phyloP scores from a whole-genome alignment of 768 basidiomycete genomes.

The Favolaschia claudopus region DNA sequence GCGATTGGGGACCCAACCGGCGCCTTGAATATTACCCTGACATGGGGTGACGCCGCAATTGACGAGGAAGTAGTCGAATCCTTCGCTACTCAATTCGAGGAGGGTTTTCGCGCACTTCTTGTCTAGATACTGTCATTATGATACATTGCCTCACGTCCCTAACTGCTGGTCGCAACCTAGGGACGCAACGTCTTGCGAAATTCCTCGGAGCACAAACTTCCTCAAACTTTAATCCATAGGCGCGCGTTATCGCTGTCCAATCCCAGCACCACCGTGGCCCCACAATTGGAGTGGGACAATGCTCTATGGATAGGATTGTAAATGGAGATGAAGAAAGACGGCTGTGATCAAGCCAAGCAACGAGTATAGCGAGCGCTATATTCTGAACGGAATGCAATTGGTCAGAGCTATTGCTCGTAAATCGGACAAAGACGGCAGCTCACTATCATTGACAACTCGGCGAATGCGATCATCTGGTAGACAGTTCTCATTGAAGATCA shows the following conservation, averaged over 20 bases:
- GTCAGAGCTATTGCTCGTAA: constrained; percentile 1
- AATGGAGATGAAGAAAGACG: too few species aligned
- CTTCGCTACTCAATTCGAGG: neutral
- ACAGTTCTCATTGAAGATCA: constrained; percentile 5
- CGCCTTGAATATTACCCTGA: constrained; percentile 32
- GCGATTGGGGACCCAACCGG: constrained; percentile 36
- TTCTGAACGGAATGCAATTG: constrained; percentile 5
- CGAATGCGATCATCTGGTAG: constrained; percentile 20
- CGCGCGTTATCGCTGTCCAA: too few species aligned
- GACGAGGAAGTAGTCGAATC: constrained; percentile 28
- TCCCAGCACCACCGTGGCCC: too few species aligned
- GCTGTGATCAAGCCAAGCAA: constrained; percentile 12
- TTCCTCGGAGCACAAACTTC: too few species aligned
- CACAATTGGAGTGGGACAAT: too few species aligned
- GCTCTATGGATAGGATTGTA: too few species aligned
- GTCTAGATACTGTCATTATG: constrained; percentile 7
- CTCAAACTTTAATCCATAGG: too few species aligned
- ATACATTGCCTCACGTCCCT: too few species aligned
- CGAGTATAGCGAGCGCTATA: constrained; percentile 20
- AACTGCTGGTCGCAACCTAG: too few species aligned
- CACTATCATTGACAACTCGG: constrained; percentile 19
- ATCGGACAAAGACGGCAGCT: neutral
- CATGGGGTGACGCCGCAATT: constrained; percentile 35
- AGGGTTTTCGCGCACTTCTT: constrained; percentile 1
- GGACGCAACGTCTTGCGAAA: too few species aligned